Evolutionary conservation across 148 eudicot species (phyloP), one percentile per base, ranked within the genome.

Genomic region (Fagopyrum homotropicum): DNA sequence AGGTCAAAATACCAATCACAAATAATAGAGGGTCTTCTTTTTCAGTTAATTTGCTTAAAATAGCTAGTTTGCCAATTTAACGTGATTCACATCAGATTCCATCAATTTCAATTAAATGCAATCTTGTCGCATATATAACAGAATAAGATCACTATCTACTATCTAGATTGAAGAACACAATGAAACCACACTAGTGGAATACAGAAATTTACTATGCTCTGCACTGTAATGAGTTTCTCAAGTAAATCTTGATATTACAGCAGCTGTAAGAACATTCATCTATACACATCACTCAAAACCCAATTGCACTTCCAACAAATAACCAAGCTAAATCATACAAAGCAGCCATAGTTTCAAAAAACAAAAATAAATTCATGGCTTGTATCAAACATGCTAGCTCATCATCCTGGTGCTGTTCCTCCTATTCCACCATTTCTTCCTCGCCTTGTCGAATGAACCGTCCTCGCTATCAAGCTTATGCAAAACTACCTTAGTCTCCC

Each of bases 371-470:
- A 57, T 57, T 17, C 46, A 64, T 14, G 70, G 30, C 69, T 22
- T 22, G 26, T 22, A 22, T 22, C 26, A 22, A 22, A 22, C 26
- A 22, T 22, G 26, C 26, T 64, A 40, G 46, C 40, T 35, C 45
- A 75, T 80, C 47, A 90, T 75, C 84, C 89, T 80, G n/a, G 86
- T 77, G 85, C 97, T 94, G 77, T 90, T 94, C 79, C 90, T 85
- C 82, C 98, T 90, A 35, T 83, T 86, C 96, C 97, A 92, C 98
- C 98, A 95, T 80, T 90, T 92, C 87, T 85, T 92, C 72, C 82
- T 90, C 69, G 72, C 47, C 81, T 81, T 87, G 7, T 91, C 89
- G 14, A 61, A 79, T 6, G 78, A 73, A 5, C 85, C 87, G 15
- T 89, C 96, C 63, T 89, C 98, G 45, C 46, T 85, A 50, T 90